Evolutionary conservation across 768 basidiomycete genomes (phyloP).

Genomic region (Mycena polygramma): DNA sequence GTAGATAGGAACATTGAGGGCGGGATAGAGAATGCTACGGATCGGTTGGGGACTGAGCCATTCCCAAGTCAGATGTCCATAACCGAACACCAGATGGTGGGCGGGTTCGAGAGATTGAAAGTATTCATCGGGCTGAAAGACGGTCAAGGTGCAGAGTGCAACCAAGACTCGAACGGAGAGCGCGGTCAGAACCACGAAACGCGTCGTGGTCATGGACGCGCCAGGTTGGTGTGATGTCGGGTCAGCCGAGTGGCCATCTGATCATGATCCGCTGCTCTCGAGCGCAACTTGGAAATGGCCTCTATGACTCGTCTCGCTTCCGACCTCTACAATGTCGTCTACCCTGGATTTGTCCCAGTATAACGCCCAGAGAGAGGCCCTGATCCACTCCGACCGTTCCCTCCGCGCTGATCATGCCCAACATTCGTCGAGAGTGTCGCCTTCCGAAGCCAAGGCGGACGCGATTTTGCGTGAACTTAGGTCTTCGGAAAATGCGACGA

Average conservation of each 20-base stretch:
- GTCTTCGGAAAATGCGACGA: constrained; percentile 60
- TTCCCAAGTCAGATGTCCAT: constrained; percentile 96
- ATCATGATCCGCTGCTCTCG: too few relatives aligned
- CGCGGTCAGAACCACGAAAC: constrained; percentile 46
- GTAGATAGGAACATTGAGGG: constrained; percentile 84
- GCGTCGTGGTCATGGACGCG: constrained; percentile 11
- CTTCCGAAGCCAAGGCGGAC: constrained; percentile 67
- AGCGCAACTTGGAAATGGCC: too few relatives aligned
- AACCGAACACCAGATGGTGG: constrained; percentile 89
- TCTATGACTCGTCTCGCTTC: background rate
- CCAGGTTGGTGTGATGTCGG: background rate
- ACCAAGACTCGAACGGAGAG: constrained; percentile 67
- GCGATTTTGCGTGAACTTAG: constrained; percentile 68
- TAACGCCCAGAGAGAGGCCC: constrained; percentile 46
- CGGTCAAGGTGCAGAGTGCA: constrained; percentile 81
- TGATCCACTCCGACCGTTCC: constrained; percentile 61
- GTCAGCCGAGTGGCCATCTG: background rate
- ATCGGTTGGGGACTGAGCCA: constrained; percentile 82
- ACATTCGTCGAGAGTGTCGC: constrained; percentile 47
- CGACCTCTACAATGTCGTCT: constrained; percentile 9
- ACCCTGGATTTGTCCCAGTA: constrained; percentile 45
- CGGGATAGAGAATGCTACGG: constrained; percentile 86
- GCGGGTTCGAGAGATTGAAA: constrained; percentile 96
- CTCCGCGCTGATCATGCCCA: constrained; percentile 68
- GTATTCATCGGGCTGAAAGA: constrained; percentile 98